Base-by-base conservation (phyloP, 305 asterid genomes). In the Fraxinus angustifolia region DNA sequence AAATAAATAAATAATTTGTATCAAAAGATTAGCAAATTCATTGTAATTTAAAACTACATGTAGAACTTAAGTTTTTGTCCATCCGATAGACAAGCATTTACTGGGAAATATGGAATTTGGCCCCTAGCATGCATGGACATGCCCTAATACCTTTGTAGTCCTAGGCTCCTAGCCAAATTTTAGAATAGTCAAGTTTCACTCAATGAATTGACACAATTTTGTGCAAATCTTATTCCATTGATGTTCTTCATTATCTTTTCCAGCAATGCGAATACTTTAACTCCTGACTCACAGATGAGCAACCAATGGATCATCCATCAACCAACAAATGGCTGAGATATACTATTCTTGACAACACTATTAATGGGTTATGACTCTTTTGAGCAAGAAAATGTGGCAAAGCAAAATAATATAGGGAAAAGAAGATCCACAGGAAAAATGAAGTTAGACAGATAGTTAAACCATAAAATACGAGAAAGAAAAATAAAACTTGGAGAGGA, bases 401-500 rank as follows among this genome's bases (percentile, higher is more conserved):
- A 73, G 8, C 78, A 82, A 36, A 78, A 70, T 14, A 19, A 72
- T 75, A 77, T 34, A 48, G 19, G 73, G 23, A 48, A 17, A 60
- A 80, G 70, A 53, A 21, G n/a, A 72, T 21, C 68, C 79, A 23
- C 28, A 6, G 30, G 71, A 14, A 30, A 45, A 19, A 77, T 40
- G 80, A 48, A 78, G 78, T 73, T n/a, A 50, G 28, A 68, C 62
- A 77, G 38, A 75, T 40, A 17, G 34, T 12, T 67, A 36, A 77
- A 19, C 34, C 34, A 30, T 65, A 40, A 62, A 75, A 71, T 62
- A 77, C 42, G 16, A 58, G 45, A 75, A 11, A 42, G 62, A 56
- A 82, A 31, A n/a, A 8, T 36, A 42, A 58, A 76, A 82, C 53
- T 28, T 30, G 36, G 48, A 68, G 38, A 78, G 33, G 78, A 81